Evolutionary conservation across 1,284 basidiomycete species (phyloP).

Genomic region (Ceratorhiza oryzae-sativae): DNA sequence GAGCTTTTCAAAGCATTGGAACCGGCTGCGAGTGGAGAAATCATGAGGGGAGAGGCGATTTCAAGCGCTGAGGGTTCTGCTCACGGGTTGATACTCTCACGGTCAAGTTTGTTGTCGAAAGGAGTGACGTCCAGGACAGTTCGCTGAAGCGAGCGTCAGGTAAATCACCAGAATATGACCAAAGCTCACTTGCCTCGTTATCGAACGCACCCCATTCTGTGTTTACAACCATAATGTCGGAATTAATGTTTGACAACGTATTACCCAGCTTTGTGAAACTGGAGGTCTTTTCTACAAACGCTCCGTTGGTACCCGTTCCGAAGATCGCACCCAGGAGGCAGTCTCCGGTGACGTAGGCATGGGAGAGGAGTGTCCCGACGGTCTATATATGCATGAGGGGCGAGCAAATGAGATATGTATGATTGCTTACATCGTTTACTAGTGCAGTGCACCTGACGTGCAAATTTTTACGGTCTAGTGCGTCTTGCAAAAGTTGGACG

Average conservation of each 20-base stretch:
- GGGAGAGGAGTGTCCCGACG: constrained; percentile 91
- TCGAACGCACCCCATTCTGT: constrained; percentile 98
- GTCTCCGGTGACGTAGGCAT: constrained; percentile 89
- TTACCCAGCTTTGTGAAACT: constrained; percentile 86
- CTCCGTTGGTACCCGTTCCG: constrained; percentile 98
- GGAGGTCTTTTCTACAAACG: constrained; percentile 87
- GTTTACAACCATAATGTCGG: constrained; percentile 84
- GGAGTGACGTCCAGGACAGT: constrained; percentile 87
- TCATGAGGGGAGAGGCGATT: too few species aligned
- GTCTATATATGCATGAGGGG: constrained; percentile 61
- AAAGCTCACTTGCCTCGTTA: constrained; percentile 68
- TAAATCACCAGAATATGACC: not conserved
- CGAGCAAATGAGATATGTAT: not conserved
- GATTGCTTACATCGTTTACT: constrained; percentile 89
- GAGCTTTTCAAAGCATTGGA: constrained; percentile 97
- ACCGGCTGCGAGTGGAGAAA: constrained; percentile 58
- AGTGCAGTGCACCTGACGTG: constrained; percentile 93
- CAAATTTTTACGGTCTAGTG: constrained; percentile 92
- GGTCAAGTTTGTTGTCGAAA: constrained; percentile 93
- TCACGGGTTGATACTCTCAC: constrained; percentile 89
- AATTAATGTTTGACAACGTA: constrained; percentile 59
- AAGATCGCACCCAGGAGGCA: constrained; percentile 93
- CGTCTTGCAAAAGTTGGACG: constrained; percentile 89
- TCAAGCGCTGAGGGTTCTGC: constrained; percentile 39
- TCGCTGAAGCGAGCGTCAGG: constrained; percentile 58